A percentile compares a stretch with the other conserved stretches of the same genome.
phyloP scores from a whole-genome alignment of 139 green algal species.

The Pseudopediastrum boryanum region DNA sequence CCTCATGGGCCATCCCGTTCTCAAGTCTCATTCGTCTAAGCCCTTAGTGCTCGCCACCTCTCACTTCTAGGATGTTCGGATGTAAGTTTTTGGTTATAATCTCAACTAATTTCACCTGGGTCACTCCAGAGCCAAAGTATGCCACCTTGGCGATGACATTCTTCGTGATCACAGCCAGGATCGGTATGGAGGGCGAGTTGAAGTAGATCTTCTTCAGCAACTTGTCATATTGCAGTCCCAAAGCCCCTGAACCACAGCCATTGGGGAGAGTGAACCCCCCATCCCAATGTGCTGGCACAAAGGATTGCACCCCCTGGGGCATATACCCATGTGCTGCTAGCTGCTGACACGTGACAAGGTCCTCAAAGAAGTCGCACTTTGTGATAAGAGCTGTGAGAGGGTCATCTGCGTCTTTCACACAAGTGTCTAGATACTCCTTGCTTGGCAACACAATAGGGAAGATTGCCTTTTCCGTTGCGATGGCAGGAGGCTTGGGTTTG shows the following conservation, averaged over 20 bases:
- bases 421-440: conserved; percentile 9
- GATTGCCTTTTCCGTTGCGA: neutral
- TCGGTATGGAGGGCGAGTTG: conserved; percentile 27
- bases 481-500: no score
- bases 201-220: conserved; percentile 22
- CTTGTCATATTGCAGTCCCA: conserved; percentile 31
- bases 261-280: conserved; percentile 23
- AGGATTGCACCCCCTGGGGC: conserved; percentile 24
- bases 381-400: neutral
- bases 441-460: conserved; percentile 20
- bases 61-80: no score
- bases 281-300: neutral
- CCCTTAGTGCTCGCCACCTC: no score
- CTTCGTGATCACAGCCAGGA: conserved; percentile 37
- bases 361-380: conserved; percentile 30
- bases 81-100: no score
- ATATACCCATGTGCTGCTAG: conserved; percentile 36
- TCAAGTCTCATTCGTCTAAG: no score
- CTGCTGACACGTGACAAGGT: conserved; percentile 28
- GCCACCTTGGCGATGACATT: conserved; percentile 19
- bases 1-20: no score
- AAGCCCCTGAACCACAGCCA: conserved; percentile 17
- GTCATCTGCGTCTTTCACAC: conserved; percentile 2
- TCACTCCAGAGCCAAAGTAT: conserved; percentile 36
- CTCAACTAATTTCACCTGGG: conserved; percentile 13